Conservation (phyloP, 805 yeast species). For the Scheffersomyces spartinae region DNA sequence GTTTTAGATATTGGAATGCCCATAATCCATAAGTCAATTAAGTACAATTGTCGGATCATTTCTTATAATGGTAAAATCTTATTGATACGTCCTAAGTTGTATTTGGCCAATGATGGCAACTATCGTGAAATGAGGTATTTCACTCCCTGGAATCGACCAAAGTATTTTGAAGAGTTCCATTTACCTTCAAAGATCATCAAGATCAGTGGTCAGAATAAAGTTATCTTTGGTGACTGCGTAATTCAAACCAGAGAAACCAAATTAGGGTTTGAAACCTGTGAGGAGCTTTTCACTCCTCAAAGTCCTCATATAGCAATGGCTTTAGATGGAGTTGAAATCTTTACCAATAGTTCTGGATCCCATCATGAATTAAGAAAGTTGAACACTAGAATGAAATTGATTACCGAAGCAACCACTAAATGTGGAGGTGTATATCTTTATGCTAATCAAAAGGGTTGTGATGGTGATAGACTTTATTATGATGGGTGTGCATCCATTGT, state of each 20-base stretch:
- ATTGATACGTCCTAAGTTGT: constrained; percentile 83
- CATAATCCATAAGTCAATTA: constrained; percentile 70
- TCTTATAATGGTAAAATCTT: constrained; percentile 71
- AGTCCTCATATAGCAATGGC: constrained; percentile 91
- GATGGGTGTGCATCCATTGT: constrained; percentile 96
- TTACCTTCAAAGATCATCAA: constrained; percentile 63
- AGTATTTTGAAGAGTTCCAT: constrained; percentile 57
- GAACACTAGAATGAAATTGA: constrained; percentile 72
- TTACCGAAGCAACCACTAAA: constrained; percentile 85
- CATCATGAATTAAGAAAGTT: constrained; percentile 93
- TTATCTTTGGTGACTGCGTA: constrained; percentile 85
- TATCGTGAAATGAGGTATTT: constrained; percentile 96
- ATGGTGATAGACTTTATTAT: constrained; percentile 92
- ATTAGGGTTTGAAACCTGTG: constrained; percentile 97
- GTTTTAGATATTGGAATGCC: constrained; percentile 94
- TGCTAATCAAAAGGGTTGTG: constrained; percentile 95
- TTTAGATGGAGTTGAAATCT: constrained; percentile 92
- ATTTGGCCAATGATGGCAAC: constrained; percentile 95
- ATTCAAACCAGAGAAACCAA: constrained; percentile 76
- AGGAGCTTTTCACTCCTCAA: constrained; percentile 92
- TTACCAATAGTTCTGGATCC: constrained; percentile 94
- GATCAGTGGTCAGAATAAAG: constrained; percentile 55
- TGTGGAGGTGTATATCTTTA: constrained; percentile 95
- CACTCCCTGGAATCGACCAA: constrained; percentile 84
- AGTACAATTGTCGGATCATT: constrained; percentile 84